Conservation (phyloP, 2,329 filamentous ascomycete species). For the Aspergillus neoniger region DNA sequence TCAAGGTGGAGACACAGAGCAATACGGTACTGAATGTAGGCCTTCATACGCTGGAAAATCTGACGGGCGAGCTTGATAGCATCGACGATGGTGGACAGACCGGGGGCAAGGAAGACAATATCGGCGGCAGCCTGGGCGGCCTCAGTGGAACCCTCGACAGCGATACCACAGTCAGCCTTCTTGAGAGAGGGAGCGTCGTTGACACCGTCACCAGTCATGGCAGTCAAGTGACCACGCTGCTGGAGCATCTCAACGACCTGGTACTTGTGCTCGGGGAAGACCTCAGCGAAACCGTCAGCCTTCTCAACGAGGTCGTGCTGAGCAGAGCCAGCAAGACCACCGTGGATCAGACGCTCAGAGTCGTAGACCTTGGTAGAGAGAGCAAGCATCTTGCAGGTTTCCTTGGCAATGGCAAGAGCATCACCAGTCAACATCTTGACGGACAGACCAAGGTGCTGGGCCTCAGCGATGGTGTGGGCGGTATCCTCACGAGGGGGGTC, state of each 20-base stretch:
- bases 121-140: conserved; percentile 72
- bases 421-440: conserved; percentile 84
- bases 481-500: conserved; percentile 78
- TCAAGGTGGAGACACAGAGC: conserved; percentile 72
- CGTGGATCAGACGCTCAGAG: conserved; percentile 74
- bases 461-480: conserved; percentile 75
- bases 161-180: conserved; percentile 74
- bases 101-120: conserved; percentile 73
- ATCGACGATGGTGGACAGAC: conserved; percentile 70
- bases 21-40: conserved; percentile 76
- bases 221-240: conserved; percentile 70
- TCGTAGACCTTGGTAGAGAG: conserved; percentile 81
- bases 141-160: conserved; percentile 71
- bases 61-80: conserved; percentile 74
- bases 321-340: conserved; percentile 70
- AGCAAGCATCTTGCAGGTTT: conserved; percentile 80
- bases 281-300: conserved; percentile 72
- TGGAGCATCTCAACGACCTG: conserved; percentile 75
- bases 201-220: conserved; percentile 76
- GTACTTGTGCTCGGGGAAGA: conserved; percentile 76
- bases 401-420: conserved; percentile 76
- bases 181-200: conserved; percentile 74
- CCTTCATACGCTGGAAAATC: conserved; percentile 78
- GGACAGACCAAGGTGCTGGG: conserved; percentile 72
- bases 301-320: conserved; percentile 77